Conservation (phyloP, 2,329 filamentous ascomycete genomes). For the Fusarium anguioides region DNA sequence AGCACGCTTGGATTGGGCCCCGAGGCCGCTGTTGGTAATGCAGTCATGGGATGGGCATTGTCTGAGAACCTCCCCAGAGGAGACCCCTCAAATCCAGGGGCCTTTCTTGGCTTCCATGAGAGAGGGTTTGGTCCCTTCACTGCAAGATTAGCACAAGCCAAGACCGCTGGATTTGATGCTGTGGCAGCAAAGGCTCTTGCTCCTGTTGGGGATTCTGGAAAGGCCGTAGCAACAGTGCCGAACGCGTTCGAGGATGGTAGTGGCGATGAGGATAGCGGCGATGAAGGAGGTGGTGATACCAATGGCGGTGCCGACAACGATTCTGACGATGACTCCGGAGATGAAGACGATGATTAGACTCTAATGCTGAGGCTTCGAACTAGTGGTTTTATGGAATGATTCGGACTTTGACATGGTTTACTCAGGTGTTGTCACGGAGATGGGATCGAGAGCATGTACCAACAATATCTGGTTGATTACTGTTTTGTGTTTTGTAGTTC, state of each 20-base stretch:
- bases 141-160: background rate
- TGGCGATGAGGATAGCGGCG: slow-evolving; percentile 1
- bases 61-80: background rate
- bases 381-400: too few relatives aligned
- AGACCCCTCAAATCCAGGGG: background rate
- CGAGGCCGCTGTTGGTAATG: background rate
- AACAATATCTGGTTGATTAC: too few relatives aligned
- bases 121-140: background rate
- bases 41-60: slow-evolving; percentile 13
- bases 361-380: too few relatives aligned
- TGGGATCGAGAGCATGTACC: too few relatives aligned
- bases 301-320: background rate
- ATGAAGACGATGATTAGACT: background rate
- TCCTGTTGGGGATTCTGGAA: background rate
- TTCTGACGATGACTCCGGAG: background rate
- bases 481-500: too few relatives aligned
- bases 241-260: slow-evolving; percentile 3
- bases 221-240: background rate
- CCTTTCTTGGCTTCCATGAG: slow-evolving; percentile 7
- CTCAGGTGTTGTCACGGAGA: too few relatives aligned
- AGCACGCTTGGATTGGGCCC: background rate
- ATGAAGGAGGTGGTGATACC: background rate
- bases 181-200: slow-evolving; percentile 1
- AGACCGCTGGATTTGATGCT: background rate
- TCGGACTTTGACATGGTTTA: too few relatives aligned